These are phyloP conservation scores for Scleroderma bovista DNA, from an alignment of 768 basidiomycete genomes.

Conservation along the genomic window DNA sequence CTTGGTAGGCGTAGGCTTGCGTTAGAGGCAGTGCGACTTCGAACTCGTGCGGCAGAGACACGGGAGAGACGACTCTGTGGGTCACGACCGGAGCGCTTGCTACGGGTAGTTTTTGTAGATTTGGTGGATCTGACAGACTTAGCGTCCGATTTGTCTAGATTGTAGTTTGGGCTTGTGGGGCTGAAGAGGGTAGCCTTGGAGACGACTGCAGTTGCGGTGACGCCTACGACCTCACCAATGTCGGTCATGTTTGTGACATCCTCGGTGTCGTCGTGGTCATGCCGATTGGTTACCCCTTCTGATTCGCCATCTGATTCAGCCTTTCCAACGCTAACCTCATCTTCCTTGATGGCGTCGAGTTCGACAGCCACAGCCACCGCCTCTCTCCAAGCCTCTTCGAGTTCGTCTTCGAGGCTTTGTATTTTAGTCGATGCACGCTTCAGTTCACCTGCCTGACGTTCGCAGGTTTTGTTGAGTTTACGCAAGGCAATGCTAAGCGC, in stretches of 20 bases:
- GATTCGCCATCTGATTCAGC: constrained; percentile 16
- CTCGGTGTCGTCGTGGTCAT: constrained; percentile 24
- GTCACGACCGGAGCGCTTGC: constrained; percentile 14
- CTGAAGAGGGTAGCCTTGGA: constrained; percentile 31
- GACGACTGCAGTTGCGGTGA: constrained; percentile 34
- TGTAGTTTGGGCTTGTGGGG: constrained; percentile 1
- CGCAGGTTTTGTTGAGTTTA: constrained; percentile 74
- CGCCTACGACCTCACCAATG: constrained; percentile 30
- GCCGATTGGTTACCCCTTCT: background rate
- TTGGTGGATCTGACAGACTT: constrained; percentile 22
- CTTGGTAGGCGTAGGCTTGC: constrained; percentile 60
- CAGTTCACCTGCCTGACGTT: constrained; percentile 57
- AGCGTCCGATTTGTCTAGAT: constrained; percentile 10
- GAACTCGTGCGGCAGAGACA: constrained; percentile 58
- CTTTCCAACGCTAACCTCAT: constrained; percentile 17
- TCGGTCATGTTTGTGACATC: constrained; percentile 21
- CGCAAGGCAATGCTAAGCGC: constrained; percentile 72
- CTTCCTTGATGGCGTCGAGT: constrained; percentile 55
- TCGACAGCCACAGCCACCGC: constrained; percentile 70
- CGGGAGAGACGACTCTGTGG: constrained; percentile 33
- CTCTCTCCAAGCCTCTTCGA: constrained; percentile 77
- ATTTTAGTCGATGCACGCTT: constrained; percentile 42
- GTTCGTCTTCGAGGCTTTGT: constrained; percentile 55
- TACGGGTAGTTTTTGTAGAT: constrained; percentile 15
- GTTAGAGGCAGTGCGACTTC: constrained; percentile 60